Percentiles rank a stretch among this genome's conserved stretches.
phyloP scores from a whole-genome alignment of 371 early-diverging fungal species.

The Capillidium heterosporum region DNA sequence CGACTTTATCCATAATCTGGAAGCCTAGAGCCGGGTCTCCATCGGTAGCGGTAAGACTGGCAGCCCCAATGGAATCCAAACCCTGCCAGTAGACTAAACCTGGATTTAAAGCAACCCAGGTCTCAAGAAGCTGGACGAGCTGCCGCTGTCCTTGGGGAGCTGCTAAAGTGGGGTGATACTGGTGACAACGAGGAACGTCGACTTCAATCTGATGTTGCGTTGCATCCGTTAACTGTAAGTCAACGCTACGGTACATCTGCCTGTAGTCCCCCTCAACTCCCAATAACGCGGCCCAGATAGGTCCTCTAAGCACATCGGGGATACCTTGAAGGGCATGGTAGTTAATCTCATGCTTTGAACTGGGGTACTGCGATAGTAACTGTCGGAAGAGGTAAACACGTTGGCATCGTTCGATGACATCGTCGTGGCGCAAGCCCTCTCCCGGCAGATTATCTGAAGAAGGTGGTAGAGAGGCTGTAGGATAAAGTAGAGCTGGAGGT shows the following conservation, averaged over 20 bases:
- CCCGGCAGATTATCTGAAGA: too few species aligned
- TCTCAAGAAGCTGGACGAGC: conserved; percentile 40
- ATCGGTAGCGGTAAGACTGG: conserved; percentile 52
- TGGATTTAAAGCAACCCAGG: conserved; percentile 42
- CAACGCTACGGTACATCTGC: conserved; percentile 28
- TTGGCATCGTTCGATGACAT: conserved; percentile 45
- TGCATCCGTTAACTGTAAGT: conserved; percentile 28
- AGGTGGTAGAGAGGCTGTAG: too few species aligned
- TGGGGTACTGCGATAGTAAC: conserved; percentile 46
- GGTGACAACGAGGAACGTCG: conserved; percentile 75
- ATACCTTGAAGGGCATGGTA: conserved; percentile 55
- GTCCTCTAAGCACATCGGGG: conserved; percentile 48
- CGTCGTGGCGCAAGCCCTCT: too few species aligned
- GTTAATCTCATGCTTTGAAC: conserved; percentile 36
- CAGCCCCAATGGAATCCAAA: conserved; percentile 60
- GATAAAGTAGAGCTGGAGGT: too few species aligned
- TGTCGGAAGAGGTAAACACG: conserved; percentile 38
- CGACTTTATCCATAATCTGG: conserved; percentile 38
- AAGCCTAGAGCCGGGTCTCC: conserved; percentile 54
- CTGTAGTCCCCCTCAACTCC: conserved; percentile 40
- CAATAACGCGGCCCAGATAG: conserved; percentile 61
- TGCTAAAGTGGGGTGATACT: conserved; percentile 55
- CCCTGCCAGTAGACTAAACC: conserved; percentile 78
- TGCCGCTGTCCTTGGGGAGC: conserved; percentile 52
- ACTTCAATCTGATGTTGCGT: conserved; percentile 31